These are phyloP conservation scores for Calamus simplicifolius DNA, from an alignment of 176 grass and related monocot species.

Conservation along the genomic window DNA sequence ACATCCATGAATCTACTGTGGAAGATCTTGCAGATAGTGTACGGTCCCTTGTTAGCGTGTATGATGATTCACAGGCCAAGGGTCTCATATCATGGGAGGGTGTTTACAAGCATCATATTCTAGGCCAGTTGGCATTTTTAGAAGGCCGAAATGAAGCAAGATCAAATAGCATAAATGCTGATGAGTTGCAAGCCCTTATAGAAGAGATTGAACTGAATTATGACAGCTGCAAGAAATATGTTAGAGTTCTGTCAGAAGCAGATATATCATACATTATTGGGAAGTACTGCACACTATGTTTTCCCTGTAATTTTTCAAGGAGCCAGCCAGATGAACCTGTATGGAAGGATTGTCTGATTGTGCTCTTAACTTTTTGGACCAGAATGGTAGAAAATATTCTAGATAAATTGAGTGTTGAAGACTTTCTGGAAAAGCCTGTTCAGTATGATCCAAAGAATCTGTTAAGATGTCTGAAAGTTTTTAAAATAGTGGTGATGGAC, in stretches of 20 bases:
- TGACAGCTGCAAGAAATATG: constrained; percentile 74
- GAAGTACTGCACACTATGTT: constrained; percentile 69
- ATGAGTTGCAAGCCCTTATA: constrained; percentile 54
- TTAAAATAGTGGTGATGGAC: constrained; percentile 53
- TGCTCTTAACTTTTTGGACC: constrained; percentile 63
- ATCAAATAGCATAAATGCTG: constrained; percentile 46
- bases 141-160: constrained; percentile 79
- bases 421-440: constrained; percentile 29
- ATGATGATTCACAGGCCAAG: constrained; percentile 58
- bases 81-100: constrained; percentile 71
- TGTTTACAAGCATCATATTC: constrained; percentile 88
- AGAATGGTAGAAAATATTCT: constrained; percentile 58
- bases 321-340: constrained; percentile 50
- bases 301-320: constrained; percentile 50
- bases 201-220: constrained; percentile 70
- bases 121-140: constrained; percentile 71
- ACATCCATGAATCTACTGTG: constrained; percentile 56
- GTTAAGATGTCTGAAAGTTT: constrained; percentile 48
- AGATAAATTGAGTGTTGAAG: constrained; percentile 23
- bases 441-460: constrained; percentile 33
- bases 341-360: constrained; percentile 58
- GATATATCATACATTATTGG: constrained; percentile 56
- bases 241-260: constrained; percentile 51
- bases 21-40: constrained; percentile 61
- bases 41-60: constrained; percentile 66